Percentiles rank a stretch among this genome's conserved stretches.
Evolutionary conservation across 2,329 filamentous ascomycete species (phyloP).

Genomic region (Alternaria ethzedia): DNA sequence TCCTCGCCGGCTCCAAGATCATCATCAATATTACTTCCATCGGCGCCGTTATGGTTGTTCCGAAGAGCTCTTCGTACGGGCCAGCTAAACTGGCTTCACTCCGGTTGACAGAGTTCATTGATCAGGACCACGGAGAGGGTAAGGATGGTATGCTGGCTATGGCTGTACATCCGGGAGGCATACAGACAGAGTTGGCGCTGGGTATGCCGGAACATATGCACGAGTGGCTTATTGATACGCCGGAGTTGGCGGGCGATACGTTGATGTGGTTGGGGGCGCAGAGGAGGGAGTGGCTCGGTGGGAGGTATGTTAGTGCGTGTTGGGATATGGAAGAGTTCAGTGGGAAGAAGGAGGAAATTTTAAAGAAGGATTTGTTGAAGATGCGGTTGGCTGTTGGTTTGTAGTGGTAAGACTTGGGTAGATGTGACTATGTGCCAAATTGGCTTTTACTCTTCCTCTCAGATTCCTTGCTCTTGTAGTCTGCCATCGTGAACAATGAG

Average conservation of each 20-base stretch:
- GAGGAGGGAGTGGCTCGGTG: constrained; percentile 34
- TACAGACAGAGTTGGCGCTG: constrained; percentile 19
- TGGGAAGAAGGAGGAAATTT: constrained; percentile 18
- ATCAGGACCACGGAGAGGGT: constrained; percentile 45
- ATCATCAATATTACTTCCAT: constrained; percentile 58
- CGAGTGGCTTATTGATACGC: constrained; percentile 24
- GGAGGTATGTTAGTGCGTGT: constrained; percentile 31
- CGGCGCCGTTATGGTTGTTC: constrained; percentile 38
- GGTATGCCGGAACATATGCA: constrained; percentile 15
- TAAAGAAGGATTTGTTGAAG: constrained; percentile 22
- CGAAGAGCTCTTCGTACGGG: constrained; percentile 49
- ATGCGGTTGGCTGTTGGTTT: constrained; percentile 18
- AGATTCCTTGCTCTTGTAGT: neutral
- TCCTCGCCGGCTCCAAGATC: constrained; percentile 36
- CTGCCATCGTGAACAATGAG: neutral
- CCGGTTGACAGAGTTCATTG: constrained; percentile 58
- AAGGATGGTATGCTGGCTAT: constrained; percentile 26
- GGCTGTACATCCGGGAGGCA: constrained; percentile 34
- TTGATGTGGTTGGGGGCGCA: constrained; percentile 34
- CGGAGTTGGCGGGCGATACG: constrained; percentile 34
- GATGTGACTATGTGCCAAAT: neutral
- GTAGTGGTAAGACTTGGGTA: neutral
- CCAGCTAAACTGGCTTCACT: constrained; percentile 58
- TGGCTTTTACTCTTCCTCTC: too few relatives aligned
- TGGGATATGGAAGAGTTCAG: constrained; percentile 42